Evolutionary conservation across 2,329 filamentous ascomycete species (phyloP).

Genomic region (Penicillium sp.): DNA sequence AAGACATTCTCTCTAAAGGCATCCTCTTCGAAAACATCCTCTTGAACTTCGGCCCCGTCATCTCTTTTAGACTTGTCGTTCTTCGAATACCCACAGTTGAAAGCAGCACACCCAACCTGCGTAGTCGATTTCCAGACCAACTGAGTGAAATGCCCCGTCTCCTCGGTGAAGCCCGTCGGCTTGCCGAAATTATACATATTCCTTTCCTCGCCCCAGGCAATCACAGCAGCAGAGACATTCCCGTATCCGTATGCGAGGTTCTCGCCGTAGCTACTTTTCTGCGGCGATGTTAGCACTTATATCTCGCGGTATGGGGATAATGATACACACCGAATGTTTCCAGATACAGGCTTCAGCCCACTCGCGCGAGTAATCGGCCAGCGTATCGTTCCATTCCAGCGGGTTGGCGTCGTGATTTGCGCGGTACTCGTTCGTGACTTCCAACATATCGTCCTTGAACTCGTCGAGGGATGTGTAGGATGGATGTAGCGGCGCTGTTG

Average conservation of each 20-base stretch:
- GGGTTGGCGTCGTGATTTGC: slow-evolving; percentile 57
- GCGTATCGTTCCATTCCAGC: slow-evolving; percentile 64
- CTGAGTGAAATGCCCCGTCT: slow-evolving; percentile 70
- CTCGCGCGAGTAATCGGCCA: slow-evolving; percentile 53
- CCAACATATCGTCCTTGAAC: slow-evolving; percentile 56
- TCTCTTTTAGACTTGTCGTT: slow-evolving; percentile 21
- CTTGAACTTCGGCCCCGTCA: not conserved
- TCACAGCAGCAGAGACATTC: slow-evolving; percentile 58
- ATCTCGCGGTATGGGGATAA: not conserved
- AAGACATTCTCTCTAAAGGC: not conserved
- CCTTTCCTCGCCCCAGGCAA: slow-evolving; percentile 64
- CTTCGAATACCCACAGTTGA: slow-evolving; percentile 38
- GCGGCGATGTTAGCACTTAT: not conserved
- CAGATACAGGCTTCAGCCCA: slow-evolving; percentile 49
- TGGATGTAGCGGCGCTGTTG: slow-evolving; percentile 26
- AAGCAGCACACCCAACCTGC: slow-evolving; percentile 55
- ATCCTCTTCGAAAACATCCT: slow-evolving; percentile 20
- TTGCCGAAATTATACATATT: slow-evolving; percentile 57
- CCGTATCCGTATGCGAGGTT: slow-evolving; percentile 68
- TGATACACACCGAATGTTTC: slow-evolving; percentile 37
- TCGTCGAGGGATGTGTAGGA: slow-evolving; percentile 43
- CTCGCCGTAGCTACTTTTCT: slow-evolving; percentile 66
- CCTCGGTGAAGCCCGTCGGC: slow-evolving; percentile 54
- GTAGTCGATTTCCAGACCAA: slow-evolving; percentile 66
- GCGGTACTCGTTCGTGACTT: slow-evolving; percentile 66